These are phyloP conservation scores for Mangifera indica DNA, from an alignment of 345 rosid genomes.

Conservation along the genomic window DNA sequence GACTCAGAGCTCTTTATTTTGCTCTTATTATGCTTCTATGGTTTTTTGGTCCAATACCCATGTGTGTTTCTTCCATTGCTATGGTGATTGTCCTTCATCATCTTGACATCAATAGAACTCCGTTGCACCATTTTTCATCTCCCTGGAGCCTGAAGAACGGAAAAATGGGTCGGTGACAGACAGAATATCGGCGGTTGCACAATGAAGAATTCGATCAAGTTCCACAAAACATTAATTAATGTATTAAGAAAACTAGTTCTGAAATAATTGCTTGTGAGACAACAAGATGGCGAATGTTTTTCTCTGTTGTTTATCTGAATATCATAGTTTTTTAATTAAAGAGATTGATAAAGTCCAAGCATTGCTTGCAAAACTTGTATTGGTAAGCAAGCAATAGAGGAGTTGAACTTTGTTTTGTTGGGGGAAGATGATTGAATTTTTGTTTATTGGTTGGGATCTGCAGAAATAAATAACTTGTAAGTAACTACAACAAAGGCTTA, in stretches of 20 bases:
- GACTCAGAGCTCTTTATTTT: constrained; percentile 69
- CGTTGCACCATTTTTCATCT: constrained; percentile 41
- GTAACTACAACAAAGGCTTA: not conserved
- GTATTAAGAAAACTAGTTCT: no score
- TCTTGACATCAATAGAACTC: constrained; percentile 50
- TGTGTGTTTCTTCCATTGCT: constrained; percentile 53
- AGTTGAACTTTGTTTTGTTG: no score
- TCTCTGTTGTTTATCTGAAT: no score
- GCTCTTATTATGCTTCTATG: constrained; percentile 61
- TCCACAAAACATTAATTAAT: no score
- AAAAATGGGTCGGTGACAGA: constrained; percentile 32
- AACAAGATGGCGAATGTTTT: no score
- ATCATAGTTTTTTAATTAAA: no score
- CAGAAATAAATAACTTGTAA: not conserved
- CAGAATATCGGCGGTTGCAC: not conserved
- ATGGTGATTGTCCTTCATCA: constrained; percentile 46
- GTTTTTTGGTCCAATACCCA: constrained; percentile 86
- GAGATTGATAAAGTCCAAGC: no score
- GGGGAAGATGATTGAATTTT: not conserved
- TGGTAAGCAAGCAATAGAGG: no score
- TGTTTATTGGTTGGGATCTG: not conserved
- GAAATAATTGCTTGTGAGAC: no score
- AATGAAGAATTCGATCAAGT: no score
- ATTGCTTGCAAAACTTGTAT: no score
- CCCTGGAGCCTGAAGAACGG: constrained; percentile 12